Evolutionary conservation across 202 grass and related monocot species (phyloP), one percentile per base, ranked within the genome.

Genomic region (Dendrocalamus latiflorus): DNA sequence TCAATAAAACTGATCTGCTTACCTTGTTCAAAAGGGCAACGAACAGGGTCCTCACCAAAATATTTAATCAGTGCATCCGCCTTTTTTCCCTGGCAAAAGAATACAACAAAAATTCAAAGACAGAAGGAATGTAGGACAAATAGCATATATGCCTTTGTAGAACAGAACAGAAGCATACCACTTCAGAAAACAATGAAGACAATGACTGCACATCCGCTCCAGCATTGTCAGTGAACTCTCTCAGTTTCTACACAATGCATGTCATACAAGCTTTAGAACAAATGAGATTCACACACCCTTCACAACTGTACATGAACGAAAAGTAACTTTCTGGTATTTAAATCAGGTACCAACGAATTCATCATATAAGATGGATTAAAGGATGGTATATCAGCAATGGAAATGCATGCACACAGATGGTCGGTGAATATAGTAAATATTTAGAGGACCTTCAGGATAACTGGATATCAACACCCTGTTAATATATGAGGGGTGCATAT

Each of bases 1-100:
- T n/a, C 22, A 72, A 81, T 61, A 15, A 34, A 84, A 81, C 34
- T 51, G 4, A 60, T 61, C 4, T 38, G n/a, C 49, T 86, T 85
- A 94, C 96, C 96, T 99, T 99, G 96, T 86, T 99, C 96, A 83
- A 99, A 99, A 24, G 96, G 96, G 66, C 96, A 99, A 48, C 91
- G 93, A 25, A 91, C 88, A 85, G 96, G 96, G 85, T 99, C 96
- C 81, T 99, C 96, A 25, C 96, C 96, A 56, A 99, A 99, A 93
- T 99, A 99, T 78, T 92, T 92, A 30, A 92, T 94, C 17, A 99
- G 86, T 22, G 89, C 74, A 78, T 99, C 96, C 10, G 96, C 93
- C 83, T 99, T 95, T 90, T 89, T 93, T 53, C 96, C 96, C 96
- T 99, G 70, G 57, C 74, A 90, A 44, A 49, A 68, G 6, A 74